Conservation (phyloP, 1,284 basidiomycete species). For the Cryptococcus sp. region DNA sequence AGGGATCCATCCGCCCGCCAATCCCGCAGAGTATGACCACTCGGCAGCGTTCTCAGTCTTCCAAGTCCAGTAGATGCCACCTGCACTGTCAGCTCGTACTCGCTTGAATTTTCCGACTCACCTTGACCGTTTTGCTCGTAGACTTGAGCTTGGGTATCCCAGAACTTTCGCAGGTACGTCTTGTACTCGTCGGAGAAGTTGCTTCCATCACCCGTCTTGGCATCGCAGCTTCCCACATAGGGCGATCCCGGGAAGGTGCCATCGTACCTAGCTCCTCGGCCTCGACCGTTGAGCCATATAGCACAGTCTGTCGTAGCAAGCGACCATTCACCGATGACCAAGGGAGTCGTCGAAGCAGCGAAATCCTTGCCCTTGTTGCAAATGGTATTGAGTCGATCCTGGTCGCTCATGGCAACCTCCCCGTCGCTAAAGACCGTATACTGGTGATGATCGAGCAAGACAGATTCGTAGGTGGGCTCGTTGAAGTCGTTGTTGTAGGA, state of each 20-base stretch:
- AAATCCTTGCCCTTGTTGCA: constrained; percentile 55
- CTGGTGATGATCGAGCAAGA: constrained; percentile 76
- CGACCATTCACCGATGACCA: constrained; percentile 75
- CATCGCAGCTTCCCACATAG: constrained; percentile 64
- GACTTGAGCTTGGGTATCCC: constrained; percentile 65
- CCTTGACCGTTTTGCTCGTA: constrained; percentile 45
- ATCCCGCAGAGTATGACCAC: constrained; percentile 54
- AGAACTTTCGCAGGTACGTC: constrained; percentile 71
- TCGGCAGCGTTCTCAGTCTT: constrained; percentile 60
- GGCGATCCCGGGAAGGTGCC: constrained; percentile 64
- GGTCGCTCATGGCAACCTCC: constrained; percentile 32
- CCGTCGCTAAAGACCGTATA: constrained; percentile 69
- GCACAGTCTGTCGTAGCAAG: constrained; percentile 77
- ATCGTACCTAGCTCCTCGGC: constrained; percentile 70
- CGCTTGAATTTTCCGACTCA: background rate
- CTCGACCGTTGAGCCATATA: constrained; percentile 66
- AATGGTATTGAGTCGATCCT: constrained; percentile 29
- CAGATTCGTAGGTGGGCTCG: constrained; percentile 53
- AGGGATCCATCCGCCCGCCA: constrained; percentile 79
- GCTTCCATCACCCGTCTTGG: constrained; percentile 63
- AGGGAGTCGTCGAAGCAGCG: constrained; percentile 57
- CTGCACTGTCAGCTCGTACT: background rate
- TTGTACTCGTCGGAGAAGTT: constrained; percentile 71
- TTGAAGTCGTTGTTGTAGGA: constrained; percentile 69
- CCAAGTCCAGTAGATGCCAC: constrained; percentile 46